phyloP scores from a whole-genome alignment of 768 basidiomycete genomes.

The Myochromella boudieri region DNA sequence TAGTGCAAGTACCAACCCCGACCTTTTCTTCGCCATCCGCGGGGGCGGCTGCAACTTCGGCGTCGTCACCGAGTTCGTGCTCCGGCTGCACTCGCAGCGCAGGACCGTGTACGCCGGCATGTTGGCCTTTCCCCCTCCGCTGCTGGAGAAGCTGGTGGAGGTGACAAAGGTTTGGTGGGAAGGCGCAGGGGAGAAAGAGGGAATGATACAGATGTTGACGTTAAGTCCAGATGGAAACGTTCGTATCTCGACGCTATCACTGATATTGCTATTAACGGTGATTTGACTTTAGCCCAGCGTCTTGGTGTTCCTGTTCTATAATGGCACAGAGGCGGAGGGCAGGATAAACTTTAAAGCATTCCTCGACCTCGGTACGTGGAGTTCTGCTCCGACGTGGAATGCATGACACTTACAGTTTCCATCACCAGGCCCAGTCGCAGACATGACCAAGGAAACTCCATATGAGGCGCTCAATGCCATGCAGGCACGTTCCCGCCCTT shows the following conservation, averaged over 20 bases:
- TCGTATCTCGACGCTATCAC: slow-evolving; percentile 11
- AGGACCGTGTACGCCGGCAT: slow-evolving; percentile 44
- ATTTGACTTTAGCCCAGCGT: slow-evolving; percentile 39
- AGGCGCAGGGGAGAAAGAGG: slow-evolving; percentile 37
- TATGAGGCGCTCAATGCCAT: slow-evolving; percentile 46
- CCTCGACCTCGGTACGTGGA: slow-evolving; percentile 45
- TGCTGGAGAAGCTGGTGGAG: slow-evolving; percentile 30
- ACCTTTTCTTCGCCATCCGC: slow-evolving; percentile 53
- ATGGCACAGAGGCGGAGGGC: slow-evolving; percentile 52
- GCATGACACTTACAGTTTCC: too few relatives aligned
- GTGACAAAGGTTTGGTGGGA: slow-evolving; percentile 37
- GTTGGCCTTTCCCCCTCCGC: slow-evolving; percentile 31
- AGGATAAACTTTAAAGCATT: slow-evolving; percentile 42
- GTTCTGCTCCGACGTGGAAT: too few relatives aligned
- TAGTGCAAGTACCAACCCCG: slow-evolving; percentile 33
- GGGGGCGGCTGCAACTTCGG: slow-evolving; percentile 58
- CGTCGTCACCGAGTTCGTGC: slow-evolving; percentile 54
- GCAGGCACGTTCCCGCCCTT: slow-evolving; percentile 25
- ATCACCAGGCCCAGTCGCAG: too few relatives aligned
- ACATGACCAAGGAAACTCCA: slow-evolving; percentile 43
- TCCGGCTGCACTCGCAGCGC: slow-evolving; percentile 48
- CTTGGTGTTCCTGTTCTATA: slow-evolving; percentile 40
- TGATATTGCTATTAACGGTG: too few relatives aligned
- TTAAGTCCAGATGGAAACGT: slow-evolving; percentile 40
- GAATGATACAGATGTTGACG: slow-evolving; percentile 31